Percentiles rank a stretch among this genome's conserved stretches.
Conservation (phyloP, 176 grass and related monocot species). For the Alopecurus myosuroides region DNA sequence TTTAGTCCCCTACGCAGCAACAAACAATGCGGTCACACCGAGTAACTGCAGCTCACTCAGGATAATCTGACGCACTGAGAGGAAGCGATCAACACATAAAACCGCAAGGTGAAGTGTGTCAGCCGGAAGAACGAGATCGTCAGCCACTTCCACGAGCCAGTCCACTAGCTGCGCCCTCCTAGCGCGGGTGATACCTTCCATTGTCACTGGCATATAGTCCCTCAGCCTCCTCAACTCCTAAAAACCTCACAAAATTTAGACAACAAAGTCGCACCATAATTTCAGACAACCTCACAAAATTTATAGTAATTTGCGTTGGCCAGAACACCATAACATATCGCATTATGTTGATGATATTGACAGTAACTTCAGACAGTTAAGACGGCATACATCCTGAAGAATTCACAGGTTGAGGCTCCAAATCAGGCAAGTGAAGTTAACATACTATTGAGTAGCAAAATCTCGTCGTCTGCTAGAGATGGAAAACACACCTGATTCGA, state of each 20-base stretch:
- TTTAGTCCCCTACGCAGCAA: conserved; percentile 44
- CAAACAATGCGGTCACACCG: conserved; percentile 33
- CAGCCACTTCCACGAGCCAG: conserved; percentile 48
- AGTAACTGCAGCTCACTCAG: conserved; percentile 30
- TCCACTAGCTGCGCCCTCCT: conserved; percentile 38
- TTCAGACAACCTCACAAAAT: too few relatives aligned
- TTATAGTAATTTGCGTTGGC: background rate
- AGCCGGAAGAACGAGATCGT: conserved; percentile 32
- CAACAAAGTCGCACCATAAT: background rate
- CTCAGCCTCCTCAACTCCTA: conserved; percentile 42
- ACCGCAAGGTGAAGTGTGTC: conserved; percentile 54
- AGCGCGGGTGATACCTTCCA: background rate
- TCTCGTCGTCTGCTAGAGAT: background rate
- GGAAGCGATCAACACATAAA: conserved; percentile 47
- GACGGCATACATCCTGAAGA: background rate
- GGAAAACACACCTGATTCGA: background rate
- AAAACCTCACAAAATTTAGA: background rate
- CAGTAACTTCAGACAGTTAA: background rate
- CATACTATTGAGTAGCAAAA: background rate
- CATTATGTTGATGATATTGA: background rate
- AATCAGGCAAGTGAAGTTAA: background rate
- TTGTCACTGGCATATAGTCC: conserved; percentile 23
- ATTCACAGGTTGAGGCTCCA: background rate
- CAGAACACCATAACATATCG: background rate
- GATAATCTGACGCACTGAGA: conserved; percentile 12